These are phyloP conservation scores for Boletus reticuloceps DNA, from an alignment of 768 basidiomycete genomes.

Conservation along the genomic window DNA sequence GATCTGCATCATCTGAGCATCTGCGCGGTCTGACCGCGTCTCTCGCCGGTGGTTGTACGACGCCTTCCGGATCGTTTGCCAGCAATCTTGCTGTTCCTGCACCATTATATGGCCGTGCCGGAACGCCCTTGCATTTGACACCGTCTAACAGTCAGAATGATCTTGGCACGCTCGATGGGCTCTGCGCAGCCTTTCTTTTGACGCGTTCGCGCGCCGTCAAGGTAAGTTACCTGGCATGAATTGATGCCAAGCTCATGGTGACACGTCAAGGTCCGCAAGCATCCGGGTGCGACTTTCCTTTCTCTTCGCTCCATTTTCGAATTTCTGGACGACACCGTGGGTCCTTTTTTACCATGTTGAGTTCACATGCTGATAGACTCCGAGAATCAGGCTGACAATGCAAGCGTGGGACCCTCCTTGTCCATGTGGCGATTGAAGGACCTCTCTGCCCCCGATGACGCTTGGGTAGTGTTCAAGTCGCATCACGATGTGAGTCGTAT, in stretches of 20 bases:
- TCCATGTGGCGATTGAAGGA: conserved; percentile 51
- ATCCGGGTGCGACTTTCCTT: conserved; percentile 17
- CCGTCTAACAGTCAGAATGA: conserved; percentile 19
- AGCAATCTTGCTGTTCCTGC: conserved; percentile 1
- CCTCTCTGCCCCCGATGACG: conserved; percentile 32
- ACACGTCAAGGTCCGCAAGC: conserved; percentile 24
- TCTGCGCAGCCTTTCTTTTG: conserved; percentile 41
- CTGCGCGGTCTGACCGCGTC: background rate
- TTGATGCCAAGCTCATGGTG: background rate
- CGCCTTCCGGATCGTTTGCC: too few relatives aligned
- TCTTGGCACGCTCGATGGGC: conserved; percentile 7
- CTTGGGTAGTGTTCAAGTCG: conserved; percentile 57
- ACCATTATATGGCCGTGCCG: background rate
- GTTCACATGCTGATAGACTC: conserved; percentile 6
- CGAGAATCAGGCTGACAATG: conserved; percentile 11
- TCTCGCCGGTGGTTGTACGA: background rate
- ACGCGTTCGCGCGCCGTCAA: conserved; percentile 55
- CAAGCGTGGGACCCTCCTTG: conserved; percentile 26
- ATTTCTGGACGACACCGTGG: conserved; percentile 19
- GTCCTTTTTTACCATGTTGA: background rate
- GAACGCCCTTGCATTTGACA: conserved; percentile 34
- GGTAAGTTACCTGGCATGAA: conserved; percentile 33
- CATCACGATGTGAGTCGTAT: conserved; percentile 57
- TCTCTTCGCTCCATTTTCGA: conserved; percentile 29
- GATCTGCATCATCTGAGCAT: conserved; percentile 4